Conservation (phyloP, 345 rosid genomes). For the Pugionium dolabratum region DNA sequence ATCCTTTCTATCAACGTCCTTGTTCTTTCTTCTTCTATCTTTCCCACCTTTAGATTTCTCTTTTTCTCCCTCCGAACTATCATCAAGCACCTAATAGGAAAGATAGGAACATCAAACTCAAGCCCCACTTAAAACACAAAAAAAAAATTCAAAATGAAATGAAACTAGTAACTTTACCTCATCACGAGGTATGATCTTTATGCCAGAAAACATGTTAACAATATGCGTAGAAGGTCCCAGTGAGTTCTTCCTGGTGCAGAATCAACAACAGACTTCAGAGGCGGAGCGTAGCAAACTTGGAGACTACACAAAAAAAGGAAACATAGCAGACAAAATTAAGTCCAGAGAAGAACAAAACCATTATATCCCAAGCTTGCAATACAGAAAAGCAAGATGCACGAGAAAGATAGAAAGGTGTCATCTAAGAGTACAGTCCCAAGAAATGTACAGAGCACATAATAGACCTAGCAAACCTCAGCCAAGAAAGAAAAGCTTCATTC, state of each 20-base stretch:
- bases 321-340: neutral
- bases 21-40: slow-evolving; percentile 40
- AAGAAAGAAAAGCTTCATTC: neutral
- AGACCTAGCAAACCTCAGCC: neutral
- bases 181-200: slow-evolving; percentile 76
- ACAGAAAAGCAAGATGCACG: neutral
- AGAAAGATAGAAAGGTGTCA: neutral
- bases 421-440: neutral
- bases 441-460: neutral
- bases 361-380: neutral
- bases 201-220: slow-evolving; percentile 62
- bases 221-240: neutral
- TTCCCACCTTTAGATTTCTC: slow-evolving; percentile 49
- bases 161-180: slow-evolving; percentile 39
- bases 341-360: neutral
- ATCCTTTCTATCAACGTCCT: slow-evolving; percentile 53
- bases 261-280: slow-evolving; percentile 8
- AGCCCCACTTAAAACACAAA: neutral
- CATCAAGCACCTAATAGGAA: slow-evolving; percentile 45
- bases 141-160: neutral
- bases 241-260: slow-evolving; percentile 1
- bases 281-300: neutral
- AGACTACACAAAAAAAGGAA: neutral
- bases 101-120: slow-evolving; percentile 10
- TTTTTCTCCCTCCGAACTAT: slow-evolving; percentile 38